Conservation (phyloP, 2,329 filamentous ascomycete genomes). For the Ascochyta lentis region DNA sequence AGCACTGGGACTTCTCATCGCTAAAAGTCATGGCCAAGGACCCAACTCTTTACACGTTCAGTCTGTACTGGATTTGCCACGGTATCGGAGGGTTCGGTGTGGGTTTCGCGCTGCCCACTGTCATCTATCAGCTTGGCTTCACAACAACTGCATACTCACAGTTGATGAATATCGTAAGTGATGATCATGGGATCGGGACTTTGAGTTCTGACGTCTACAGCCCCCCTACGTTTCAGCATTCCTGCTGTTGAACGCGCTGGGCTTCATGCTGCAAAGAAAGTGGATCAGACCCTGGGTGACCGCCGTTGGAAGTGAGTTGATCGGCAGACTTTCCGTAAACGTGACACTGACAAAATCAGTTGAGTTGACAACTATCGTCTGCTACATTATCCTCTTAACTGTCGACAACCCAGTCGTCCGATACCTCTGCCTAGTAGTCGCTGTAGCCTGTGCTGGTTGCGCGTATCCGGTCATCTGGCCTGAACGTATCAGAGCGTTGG, state of each 20-base stretch:
- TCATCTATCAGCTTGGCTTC: conserved; percentile 31
- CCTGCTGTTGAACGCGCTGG: conserved; percentile 24
- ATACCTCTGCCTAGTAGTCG: conserved; percentile 25
- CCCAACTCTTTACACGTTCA: conserved; percentile 27
- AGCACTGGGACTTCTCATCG: conserved; percentile 27
- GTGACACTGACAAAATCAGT: conserved; percentile 11
- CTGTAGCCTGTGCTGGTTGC: conserved; percentile 27
- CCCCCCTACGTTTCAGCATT: conserved; percentile 28
- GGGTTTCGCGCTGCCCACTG: conserved; percentile 25
- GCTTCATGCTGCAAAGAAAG: conserved; percentile 27
- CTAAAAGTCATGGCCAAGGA: conserved; percentile 23
- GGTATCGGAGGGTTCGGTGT: conserved; percentile 29
- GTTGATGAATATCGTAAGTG: conserved; percentile 34
- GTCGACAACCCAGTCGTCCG: conserved; percentile 25
- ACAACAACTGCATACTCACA: conserved; percentile 29
- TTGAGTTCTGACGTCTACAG: conserved; percentile 9
- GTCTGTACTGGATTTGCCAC: conserved; percentile 31
- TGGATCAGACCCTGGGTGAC: conserved; percentile 29
- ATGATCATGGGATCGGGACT: background rate
- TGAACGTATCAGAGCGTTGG: conserved; percentile 26
- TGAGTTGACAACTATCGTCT: conserved; percentile 25
- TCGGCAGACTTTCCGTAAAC: too few relatives aligned
- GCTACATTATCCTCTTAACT: conserved; percentile 27
- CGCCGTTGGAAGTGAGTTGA: conserved; percentile 22
- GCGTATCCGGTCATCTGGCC: conserved; percentile 30